Conservation (phyloP, 2,329 filamentous ascomycete genomes). For the Balansia obtecta region DNA sequence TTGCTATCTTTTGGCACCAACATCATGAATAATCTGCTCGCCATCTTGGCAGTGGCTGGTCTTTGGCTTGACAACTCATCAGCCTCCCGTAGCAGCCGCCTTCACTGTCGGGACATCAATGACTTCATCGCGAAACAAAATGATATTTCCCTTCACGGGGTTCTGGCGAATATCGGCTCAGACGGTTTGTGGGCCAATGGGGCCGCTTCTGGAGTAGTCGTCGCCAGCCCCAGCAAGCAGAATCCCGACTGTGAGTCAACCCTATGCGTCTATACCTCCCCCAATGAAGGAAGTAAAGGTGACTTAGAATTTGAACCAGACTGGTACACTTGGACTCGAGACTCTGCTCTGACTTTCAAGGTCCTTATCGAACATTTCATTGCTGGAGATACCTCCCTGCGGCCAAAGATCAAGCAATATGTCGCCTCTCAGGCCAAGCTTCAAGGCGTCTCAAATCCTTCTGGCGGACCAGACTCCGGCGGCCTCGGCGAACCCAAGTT, state of each 20-base stretch:
- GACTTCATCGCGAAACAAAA: slow-evolving; percentile 11
- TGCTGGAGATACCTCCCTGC: slow-evolving; percentile 43
- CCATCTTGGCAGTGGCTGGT: neutral
- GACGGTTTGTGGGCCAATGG: slow-evolving; percentile 34
- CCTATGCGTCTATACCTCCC: too few relatives aligned
- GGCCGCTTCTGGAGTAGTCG: slow-evolving; percentile 35
- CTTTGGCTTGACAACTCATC: slow-evolving; percentile 1
- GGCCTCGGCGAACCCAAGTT: slow-evolving; percentile 63
- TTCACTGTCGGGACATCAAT: slow-evolving; percentile 14
- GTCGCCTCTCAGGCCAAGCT: slow-evolving; percentile 52
- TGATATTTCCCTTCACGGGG: slow-evolving; percentile 10
- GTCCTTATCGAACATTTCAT: slow-evolving; percentile 51
- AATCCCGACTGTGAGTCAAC: slow-evolving; percentile 38
- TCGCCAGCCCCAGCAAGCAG: slow-evolving; percentile 39
- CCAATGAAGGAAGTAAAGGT: too few relatives aligned
- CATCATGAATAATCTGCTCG: slow-evolving; percentile 3
- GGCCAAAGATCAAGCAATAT: slow-evolving; percentile 51
- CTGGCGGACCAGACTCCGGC: slow-evolving; percentile 37
- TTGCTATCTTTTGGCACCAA: neutral
- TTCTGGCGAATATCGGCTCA: slow-evolving; percentile 37
- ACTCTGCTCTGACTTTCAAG: slow-evolving; percentile 60
- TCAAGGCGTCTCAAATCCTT: slow-evolving; percentile 55
- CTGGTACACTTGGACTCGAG: slow-evolving; percentile 67
- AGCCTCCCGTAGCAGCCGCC: neutral
- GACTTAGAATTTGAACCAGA: slow-evolving; percentile 29